Conservation (phyloP, 768 basidiomycete genomes). For the Serendipita sp. region DNA sequence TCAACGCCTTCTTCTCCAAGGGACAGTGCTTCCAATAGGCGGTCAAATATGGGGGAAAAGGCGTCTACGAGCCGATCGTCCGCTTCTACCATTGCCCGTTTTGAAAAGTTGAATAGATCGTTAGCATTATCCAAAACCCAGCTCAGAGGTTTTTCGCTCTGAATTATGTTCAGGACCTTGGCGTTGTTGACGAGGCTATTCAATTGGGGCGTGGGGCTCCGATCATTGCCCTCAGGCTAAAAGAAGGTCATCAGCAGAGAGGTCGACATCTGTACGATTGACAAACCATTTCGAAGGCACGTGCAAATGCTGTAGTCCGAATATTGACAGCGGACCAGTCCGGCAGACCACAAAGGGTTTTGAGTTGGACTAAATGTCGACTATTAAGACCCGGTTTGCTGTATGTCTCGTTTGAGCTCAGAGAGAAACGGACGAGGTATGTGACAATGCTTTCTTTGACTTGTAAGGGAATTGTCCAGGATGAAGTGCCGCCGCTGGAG, state of each 20-base stretch:
- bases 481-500: constrained; percentile 6
- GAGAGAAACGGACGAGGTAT: constrained; percentile 68
- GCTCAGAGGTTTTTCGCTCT: constrained; percentile 60
- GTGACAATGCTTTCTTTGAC: constrained; percentile 3
- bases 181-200: constrained; percentile 58
- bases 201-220: too few species aligned
- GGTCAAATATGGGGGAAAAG: constrained; percentile 67
- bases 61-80: constrained; percentile 67
- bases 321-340: constrained; percentile 89
- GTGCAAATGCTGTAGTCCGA: constrained; percentile 77
- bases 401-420: constrained; percentile 25
- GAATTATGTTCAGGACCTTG: constrained; percentile 75
- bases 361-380: not conserved
- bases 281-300: constrained; percentile 64
- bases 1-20: constrained; percentile 45
- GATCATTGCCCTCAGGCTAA: constrained; percentile 51
- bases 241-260: not conserved
- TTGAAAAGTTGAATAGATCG: constrained; percentile 64
- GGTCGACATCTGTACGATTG: constrained; percentile 2
- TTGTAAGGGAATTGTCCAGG: not conserved
- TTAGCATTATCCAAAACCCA: constrained; percentile 66
- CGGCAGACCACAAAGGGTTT: not conserved
- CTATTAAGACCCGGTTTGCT: constrained; percentile 12
- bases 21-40: constrained; percentile 59
- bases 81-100: constrained; percentile 71